Percentiles rank a stretch among this genome's conserved stretches.
These are phyloP conservation scores for Paramarasmius palmivorus DNA, from an alignment of 1,284 basidiomycete species.

Conservation along the genomic window DNA sequence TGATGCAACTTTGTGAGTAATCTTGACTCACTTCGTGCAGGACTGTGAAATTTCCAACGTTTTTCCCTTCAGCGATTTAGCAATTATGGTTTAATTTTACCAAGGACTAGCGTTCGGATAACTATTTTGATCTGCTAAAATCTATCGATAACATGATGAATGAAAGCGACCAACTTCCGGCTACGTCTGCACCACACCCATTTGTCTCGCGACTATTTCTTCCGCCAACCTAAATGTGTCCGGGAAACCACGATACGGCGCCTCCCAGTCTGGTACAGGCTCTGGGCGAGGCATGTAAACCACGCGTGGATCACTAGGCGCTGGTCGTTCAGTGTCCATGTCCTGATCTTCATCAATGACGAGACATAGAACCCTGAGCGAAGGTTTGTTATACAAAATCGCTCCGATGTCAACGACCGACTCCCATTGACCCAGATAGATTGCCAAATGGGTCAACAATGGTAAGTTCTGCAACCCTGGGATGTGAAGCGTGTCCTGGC, in stretches of 20 bases:
- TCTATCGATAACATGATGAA: constrained; percentile 1
- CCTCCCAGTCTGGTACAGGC: constrained; percentile 33
- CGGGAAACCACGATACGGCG: constrained; percentile 20
- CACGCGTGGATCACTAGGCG: constrained; percentile 25
- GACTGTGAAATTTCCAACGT: background rate
- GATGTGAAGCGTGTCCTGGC: constrained; percentile 20
- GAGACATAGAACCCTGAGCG: constrained; percentile 24
- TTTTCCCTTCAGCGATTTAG: background rate
- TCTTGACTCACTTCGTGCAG: background rate
- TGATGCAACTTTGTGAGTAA: background rate
- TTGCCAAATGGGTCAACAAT: constrained; percentile 31
- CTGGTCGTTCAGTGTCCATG: constrained; percentile 21
- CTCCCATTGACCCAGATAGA: constrained; percentile 25
- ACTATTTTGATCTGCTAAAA: background rate
- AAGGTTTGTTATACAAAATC: constrained; percentile 25
- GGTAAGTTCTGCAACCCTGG: constrained; percentile 25
- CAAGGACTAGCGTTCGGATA: background rate
- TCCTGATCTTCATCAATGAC: constrained; percentile 23
- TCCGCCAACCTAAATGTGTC: constrained; percentile 31
- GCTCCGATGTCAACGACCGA: constrained; percentile 14
- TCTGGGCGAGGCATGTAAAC: constrained; percentile 31
- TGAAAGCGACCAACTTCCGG: background rate
- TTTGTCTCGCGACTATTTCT: constrained; percentile 24
- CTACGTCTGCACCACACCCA: background rate
- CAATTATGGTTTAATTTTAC: background rate